Conservation (phyloP, 2,329 filamentous ascomycete genomes). For the Microsporum canis region DNA sequence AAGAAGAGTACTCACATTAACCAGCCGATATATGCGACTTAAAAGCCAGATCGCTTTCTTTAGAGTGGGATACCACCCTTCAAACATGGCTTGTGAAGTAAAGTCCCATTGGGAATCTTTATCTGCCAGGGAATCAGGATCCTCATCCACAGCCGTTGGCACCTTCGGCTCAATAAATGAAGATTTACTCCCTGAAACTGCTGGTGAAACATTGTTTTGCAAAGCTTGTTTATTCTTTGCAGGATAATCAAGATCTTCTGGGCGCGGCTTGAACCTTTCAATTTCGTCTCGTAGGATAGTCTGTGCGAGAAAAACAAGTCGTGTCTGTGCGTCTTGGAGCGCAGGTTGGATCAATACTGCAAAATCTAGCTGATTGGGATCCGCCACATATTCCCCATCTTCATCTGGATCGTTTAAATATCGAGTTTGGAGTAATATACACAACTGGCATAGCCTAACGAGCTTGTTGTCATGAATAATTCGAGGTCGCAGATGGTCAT, state of each 20-base stretch:
- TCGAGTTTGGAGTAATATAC: slow-evolving; percentile 53
- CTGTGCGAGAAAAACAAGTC: slow-evolving; percentile 54
- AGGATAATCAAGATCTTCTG: slow-evolving; percentile 55
- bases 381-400: slow-evolving; percentile 36
- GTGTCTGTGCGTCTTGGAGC: slow-evolving; percentile 55
- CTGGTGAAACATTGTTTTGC: slow-evolving; percentile 32
- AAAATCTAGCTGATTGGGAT: slow-evolving; percentile 50
- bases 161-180: slow-evolving; percentile 37
- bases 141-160: slow-evolving; percentile 43
- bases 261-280: slow-evolving; percentile 52
- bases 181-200: slow-evolving; percentile 44
- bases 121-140: slow-evolving; percentile 33
- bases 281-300: slow-evolving; percentile 55
- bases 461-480: slow-evolving; percentile 58
- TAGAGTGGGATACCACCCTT: slow-evolving; percentile 56
- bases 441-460: slow-evolving; percentile 55
- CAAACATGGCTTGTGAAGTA: slow-evolving; percentile 46
- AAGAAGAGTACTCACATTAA: slow-evolving; percentile 41
- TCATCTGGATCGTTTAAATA: slow-evolving; percentile 52
- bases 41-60: slow-evolving; percentile 57
- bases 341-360: slow-evolving; percentile 51
- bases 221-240: slow-evolving; percentile 38
- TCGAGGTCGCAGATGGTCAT: slow-evolving; percentile 53
- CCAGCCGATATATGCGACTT: slow-evolving; percentile 57
- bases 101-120: slow-evolving; percentile 42